Percentiles rank a stretch among this genome's conserved stretches.
These are phyloP conservation scores for Ceratocystis diversiconidia DNA, from an alignment of 2,329 filamentous ascomycete species.

Conservation along the genomic window DNA sequence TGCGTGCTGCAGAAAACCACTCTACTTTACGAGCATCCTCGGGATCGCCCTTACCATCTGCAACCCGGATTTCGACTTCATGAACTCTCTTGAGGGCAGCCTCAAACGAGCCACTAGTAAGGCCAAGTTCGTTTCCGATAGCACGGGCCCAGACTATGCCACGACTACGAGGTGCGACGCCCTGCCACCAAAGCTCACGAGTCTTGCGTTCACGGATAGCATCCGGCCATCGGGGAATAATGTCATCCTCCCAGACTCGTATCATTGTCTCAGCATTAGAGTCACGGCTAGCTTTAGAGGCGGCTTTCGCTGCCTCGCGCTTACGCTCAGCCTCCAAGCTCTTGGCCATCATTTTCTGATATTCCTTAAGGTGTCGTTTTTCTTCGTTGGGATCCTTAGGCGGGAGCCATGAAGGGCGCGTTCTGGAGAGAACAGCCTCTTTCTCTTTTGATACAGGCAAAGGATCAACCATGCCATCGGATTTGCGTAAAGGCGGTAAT, in stretches of 20 bases:
- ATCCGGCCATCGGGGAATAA: conserved; percentile 61
- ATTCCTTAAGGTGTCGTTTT: conserved; percentile 71
- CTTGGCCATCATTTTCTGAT: conserved; percentile 65
- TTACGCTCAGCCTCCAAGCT: conserved; percentile 46
- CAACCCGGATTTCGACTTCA: conserved; percentile 44
- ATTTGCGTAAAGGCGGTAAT: conserved; percentile 53
- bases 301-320: conserved; percentile 39
- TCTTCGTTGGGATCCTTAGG: conserved; percentile 86
- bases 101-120: conserved; percentile 52
- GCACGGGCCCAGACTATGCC: conserved; percentile 56
- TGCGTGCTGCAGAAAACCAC: conserved; percentile 50
- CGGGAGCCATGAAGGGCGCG: conserved; percentile 69
- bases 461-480: conserved; percentile 72
- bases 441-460: conserved; percentile 76
- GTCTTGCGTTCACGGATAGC: conserved; percentile 56
- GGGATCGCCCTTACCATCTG: conserved; percentile 34
- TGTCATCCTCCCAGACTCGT: conserved; percentile 59
- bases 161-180: conserved; percentile 55
- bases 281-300: conserved; percentile 40
- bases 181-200: conserved; percentile 70
- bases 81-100: conserved; percentile 55
- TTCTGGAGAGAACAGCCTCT: conserved; percentile 67
- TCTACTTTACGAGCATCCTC: conserved; percentile 42
- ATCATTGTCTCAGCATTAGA: conserved; percentile 40
- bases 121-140: conserved; percentile 57